A percentile compares a stretch with the other conserved stretches of the same genome.
Conservation (phyloP, 345 rosid species). For the Geranium rotundifolium region DNA sequence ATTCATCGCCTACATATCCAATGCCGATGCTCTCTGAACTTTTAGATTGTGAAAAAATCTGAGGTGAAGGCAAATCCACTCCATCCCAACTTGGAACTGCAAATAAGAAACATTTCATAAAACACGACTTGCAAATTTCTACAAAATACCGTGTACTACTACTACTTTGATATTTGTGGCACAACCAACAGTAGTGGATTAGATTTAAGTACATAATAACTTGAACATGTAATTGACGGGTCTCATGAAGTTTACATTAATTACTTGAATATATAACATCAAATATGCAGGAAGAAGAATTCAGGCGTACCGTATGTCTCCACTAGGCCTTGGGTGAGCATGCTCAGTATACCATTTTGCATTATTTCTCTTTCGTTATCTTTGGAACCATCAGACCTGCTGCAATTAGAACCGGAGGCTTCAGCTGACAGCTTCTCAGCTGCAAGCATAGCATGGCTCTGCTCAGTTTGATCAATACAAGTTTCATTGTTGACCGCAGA, state of each 20-base stretch:
- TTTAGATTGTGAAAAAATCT: constrained; percentile 17
- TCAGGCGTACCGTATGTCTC: constrained; percentile 36
- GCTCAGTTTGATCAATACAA: constrained; percentile 24
- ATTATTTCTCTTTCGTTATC: no score
- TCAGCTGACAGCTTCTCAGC: constrained; percentile 13
- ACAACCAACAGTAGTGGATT: no score
- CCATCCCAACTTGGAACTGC: constrained; percentile 83
- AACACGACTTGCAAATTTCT: not conserved
- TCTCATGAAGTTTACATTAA: not conserved
- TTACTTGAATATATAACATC: not conserved
- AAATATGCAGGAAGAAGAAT: not conserved
- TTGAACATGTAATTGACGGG: no score
- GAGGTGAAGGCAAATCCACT: constrained; percentile 22
- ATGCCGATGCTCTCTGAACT: constrained; percentile 21
- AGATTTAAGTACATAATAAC: no score
- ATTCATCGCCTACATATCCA: constrained; percentile 76
- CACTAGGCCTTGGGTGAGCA: constrained; percentile 24
- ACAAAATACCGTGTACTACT: not conserved
- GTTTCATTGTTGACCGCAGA: constrained; percentile 21
- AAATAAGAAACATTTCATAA: constrained; percentile 11
- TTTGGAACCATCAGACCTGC: no score
- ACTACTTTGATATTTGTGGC: not conserved
- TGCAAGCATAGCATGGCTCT: constrained; percentile 34
- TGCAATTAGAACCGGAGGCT: constrained; percentile 1
- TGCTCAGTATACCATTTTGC: constrained; percentile 11